Conservation (phyloP, 345 rosid genomes). For the Camelina sativa region DNA sequence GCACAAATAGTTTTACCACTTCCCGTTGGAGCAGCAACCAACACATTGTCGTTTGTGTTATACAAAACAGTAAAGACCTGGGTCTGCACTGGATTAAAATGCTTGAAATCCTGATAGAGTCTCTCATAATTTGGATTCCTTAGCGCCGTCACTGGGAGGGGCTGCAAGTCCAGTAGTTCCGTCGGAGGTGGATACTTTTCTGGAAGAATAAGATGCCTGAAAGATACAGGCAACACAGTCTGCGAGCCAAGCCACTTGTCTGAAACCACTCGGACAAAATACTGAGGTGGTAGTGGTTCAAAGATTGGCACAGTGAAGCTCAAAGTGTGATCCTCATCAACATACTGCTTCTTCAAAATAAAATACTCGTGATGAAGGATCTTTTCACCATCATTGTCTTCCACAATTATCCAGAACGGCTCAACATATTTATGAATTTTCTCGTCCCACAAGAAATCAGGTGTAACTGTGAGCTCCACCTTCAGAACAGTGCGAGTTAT, state of each 20-base stretch:
- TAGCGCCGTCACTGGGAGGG: conserved; percentile 89
- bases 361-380: conserved; percentile 96
- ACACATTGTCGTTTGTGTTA: conserved; percentile 84
- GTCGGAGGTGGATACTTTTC: conserved; percentile 99
- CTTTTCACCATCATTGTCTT: conserved; percentile 93
- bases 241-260: conserved; percentile 96
- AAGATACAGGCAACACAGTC: conserved; percentile 87
- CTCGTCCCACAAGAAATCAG: conserved; percentile 96
- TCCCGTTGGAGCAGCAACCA: conserved; percentile 97
- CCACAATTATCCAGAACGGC: conserved; percentile 95
- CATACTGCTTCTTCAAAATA: conserved; percentile 86
- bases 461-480: conserved; percentile 91
- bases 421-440: conserved; percentile 91
- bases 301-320: conserved; percentile 91
- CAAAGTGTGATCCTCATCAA: conserved; percentile 83
- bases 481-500: conserved; percentile 81
- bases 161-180: conserved; percentile 91
- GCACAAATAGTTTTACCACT: conserved; percentile 99
- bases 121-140: conserved; percentile 91
- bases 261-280: conserved; percentile 87
- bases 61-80: conserved; percentile 92
- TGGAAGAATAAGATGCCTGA: conserved; percentile 95
- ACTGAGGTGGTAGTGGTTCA: conserved; percentile 95
- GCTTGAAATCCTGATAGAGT: conserved; percentile 80
- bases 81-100: conserved; percentile 97